phyloP scores from a whole-genome alignment of 768 basidiomycete species.

The Suillus occidentalis region DNA sequence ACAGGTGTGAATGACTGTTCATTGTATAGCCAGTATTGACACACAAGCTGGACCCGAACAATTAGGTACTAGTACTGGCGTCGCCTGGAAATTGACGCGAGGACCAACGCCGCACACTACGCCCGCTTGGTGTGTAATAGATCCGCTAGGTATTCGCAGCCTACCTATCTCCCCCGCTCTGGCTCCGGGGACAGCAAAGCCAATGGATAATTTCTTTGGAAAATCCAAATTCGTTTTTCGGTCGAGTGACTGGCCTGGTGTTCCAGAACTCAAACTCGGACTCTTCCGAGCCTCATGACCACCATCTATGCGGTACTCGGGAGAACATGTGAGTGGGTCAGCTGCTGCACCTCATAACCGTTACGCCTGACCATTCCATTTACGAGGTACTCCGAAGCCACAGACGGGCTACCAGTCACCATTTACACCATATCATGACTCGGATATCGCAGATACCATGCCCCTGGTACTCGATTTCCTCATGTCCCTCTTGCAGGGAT shows the following conservation, averaged over 20 bases:
- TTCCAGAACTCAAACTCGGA: no score
- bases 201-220: neutral
- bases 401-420: no score
- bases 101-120: neutral
- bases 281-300: neutral
- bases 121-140: neutral
- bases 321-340: no score
- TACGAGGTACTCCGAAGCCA: no score
- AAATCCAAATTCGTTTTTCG: neutral
- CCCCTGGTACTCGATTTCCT: no score
- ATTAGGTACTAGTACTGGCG: no score
- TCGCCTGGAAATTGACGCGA: neutral
- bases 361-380: no score
- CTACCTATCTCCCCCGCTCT: constrained; percentile 1
- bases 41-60: neutral
- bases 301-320: no score
- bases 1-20: neutral
- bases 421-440: no score
- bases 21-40: neutral
- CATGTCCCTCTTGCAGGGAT: no score
- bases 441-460: no score
- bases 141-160: neutral
- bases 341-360: no score
- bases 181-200: neutral
- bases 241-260: neutral